Conservation (phyloP, 1,139 yeast species). For the Nakaseomyces nivariensis region DNA sequence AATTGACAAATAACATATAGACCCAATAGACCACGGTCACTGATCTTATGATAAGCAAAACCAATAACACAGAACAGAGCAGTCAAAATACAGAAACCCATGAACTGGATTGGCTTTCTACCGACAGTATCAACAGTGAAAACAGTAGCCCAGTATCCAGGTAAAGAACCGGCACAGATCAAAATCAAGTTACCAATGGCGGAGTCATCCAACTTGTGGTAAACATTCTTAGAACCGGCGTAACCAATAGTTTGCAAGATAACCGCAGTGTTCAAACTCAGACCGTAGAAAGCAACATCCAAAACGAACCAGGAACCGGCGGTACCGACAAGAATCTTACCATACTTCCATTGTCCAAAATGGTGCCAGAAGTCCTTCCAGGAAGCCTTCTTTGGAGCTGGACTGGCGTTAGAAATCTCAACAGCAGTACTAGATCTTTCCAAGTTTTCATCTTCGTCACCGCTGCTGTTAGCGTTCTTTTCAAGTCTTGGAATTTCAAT, state of each 20-base stretch:
- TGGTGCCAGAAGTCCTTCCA: constrained; percentile 52
- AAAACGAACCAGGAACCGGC: constrained; percentile 95
- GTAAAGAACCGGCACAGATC: constrained; percentile 84
- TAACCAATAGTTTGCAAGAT: constrained; percentile 80
- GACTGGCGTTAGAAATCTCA: constrained; percentile 24
- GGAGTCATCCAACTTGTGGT: constrained; percentile 57
- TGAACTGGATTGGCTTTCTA: constrained; percentile 70
- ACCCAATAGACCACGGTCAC: constrained; percentile 58
- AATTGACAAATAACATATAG: constrained; percentile 70
- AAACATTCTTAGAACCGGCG: constrained; percentile 53
- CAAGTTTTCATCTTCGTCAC: constrained; percentile 35
- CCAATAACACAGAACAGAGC: constrained; percentile 54
- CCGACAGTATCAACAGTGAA: constrained; percentile 72
- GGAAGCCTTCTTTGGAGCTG: constrained; percentile 39
- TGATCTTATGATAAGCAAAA: constrained; percentile 62
- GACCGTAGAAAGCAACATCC: constrained; percentile 92
- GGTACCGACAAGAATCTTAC: constrained; percentile 80
- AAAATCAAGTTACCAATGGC: constrained; percentile 85
- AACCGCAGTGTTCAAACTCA: constrained; percentile 67
- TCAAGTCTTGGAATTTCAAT: constrained; percentile 27
- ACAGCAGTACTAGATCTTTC: constrained; percentile 38
- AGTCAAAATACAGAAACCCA: constrained; percentile 64
- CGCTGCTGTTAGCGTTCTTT: background rate
- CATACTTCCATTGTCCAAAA: constrained; percentile 82
- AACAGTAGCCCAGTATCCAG: constrained; percentile 80